Percentiles rank a stretch among this genome's conserved stretches.
These are phyloP conservation scores for Eimeria acervulina DNA, from an alignment of 169 alveolate species.

Conservation along the genomic window DNA sequence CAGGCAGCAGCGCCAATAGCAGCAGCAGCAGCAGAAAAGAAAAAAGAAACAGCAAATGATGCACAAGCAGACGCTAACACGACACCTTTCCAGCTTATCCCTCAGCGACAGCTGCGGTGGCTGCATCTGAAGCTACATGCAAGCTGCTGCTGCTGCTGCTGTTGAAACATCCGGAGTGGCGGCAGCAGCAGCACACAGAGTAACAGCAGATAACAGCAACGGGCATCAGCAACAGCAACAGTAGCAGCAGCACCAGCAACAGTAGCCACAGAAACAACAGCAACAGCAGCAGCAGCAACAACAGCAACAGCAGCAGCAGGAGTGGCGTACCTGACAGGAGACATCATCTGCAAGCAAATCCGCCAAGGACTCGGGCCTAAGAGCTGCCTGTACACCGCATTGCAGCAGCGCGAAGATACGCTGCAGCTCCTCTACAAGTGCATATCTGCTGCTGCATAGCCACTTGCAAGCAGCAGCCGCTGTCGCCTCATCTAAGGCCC, in stretches of 20 bases:
- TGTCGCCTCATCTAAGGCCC: conserved; percentile 36
- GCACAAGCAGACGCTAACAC: neutral
- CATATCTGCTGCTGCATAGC: conserved; percentile 69
- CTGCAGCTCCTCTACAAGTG: conserved; percentile 52
- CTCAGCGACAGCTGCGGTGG: neutral
- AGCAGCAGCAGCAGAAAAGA: neutral
- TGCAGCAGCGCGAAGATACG: conserved; percentile 75
- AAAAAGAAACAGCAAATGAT: neutral
- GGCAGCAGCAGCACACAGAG: conserved; percentile 12
- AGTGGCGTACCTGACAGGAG: conserved; percentile 69
- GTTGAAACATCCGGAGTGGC: conserved; percentile 28
- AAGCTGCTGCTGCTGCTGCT: neutral
- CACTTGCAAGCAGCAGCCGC: conserved; percentile 73
- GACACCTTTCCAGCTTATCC: too few relatives aligned
- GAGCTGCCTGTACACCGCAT: conserved; percentile 79
- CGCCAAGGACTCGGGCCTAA: conserved; percentile 62
- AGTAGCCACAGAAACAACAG: neutral
- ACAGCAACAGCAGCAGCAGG: conserved; percentile 30
- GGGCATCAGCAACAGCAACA: neutral
- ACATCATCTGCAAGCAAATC: conserved; percentile 76
- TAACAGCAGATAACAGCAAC: neutral
- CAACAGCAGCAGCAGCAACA: neutral
- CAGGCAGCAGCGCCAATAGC: conserved; percentile 16
- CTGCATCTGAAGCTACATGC: neutral
- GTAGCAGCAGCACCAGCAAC: neutral